Evolutionary conservation across 305 asterid genomes (phyloP).

Genomic region (Fraxinus greggii): DNA sequence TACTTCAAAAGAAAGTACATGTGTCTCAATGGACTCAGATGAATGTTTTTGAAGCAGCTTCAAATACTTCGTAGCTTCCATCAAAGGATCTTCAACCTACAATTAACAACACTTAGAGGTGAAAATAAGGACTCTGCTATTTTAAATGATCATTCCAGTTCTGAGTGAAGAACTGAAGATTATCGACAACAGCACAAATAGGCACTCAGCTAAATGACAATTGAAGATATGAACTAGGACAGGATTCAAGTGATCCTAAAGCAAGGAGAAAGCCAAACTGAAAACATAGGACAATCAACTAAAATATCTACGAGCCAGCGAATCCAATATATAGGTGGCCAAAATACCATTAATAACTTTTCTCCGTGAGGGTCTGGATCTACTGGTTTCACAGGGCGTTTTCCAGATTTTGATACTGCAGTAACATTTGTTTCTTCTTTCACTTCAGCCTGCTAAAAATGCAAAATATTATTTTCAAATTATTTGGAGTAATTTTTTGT

Average conservation of each 20-base stretch:
- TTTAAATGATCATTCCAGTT: background rate
- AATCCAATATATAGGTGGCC: slow-evolving; percentile 12
- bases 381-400: slow-evolving; percentile 73
- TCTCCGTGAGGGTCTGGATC: slow-evolving; percentile 95
- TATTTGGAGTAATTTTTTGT: slow-evolving; percentile 6
- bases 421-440: slow-evolving; percentile 75
- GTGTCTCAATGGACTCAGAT: slow-evolving; percentile 76
- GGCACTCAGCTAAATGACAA: background rate
- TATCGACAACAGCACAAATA: background rate
- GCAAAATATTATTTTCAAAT: slow-evolving; percentile 19
- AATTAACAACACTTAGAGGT: slow-evolving; percentile 11
- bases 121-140: background rate
- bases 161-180: background rate
- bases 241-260: background rate
- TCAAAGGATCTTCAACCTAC: slow-evolving; percentile 90
- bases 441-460: slow-evolving; percentile 82
- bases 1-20: slow-evolving; percentile 89
- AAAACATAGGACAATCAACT: background rate
- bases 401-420: slow-evolving; percentile 69
- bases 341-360: slow-evolving; percentile 74
- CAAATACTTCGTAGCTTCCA: slow-evolving; percentile 92
- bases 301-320: slow-evolving; percentile 4
- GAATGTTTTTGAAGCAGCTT: slow-evolving; percentile 96
- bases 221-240: background rate
- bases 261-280: background rate